phyloP scores from a whole-genome alignment of 2,329 filamentous ascomycete genomes.

The Ilyonectria destructans region DNA sequence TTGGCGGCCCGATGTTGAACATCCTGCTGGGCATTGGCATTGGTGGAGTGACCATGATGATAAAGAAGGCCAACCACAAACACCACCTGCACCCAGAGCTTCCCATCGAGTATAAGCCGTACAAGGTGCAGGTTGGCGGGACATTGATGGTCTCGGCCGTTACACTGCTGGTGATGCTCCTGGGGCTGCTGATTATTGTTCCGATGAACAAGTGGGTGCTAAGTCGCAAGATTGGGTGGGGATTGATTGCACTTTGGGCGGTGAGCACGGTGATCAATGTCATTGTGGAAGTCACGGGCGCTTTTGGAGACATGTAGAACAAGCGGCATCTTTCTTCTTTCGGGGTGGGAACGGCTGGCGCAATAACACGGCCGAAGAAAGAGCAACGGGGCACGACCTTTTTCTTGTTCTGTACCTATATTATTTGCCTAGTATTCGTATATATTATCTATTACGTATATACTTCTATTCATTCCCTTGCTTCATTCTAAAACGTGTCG shows the following conservation, averaged over 20 bases:
- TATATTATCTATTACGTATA: neutral
- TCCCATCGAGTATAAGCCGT: conserved; percentile 80
- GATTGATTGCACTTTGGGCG: conserved; percentile 85
- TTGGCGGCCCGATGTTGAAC: conserved; percentile 98
- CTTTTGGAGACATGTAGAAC: conserved; percentile 56
- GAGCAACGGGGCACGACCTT: neutral
- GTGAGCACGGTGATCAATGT: conserved; percentile 88
- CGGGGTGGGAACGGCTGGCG: neutral
- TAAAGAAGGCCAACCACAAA: conserved; percentile 77
- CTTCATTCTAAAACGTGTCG: neutral
- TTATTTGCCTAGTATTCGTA: neutral
- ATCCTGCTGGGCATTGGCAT: conserved; percentile 96
- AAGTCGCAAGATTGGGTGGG: conserved; percentile 86
- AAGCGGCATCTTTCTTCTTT: neutral
- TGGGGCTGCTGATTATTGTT: conserved; percentile 84
- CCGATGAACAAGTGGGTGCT: conserved; percentile 91
- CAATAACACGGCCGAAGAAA: conserved; percentile 8
- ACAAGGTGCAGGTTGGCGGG: conserved; percentile 86
- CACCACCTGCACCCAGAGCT: conserved; percentile 78
- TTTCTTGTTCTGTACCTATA: conserved; percentile 7
- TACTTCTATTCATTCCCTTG: neutral
- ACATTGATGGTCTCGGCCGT: conserved; percentile 89
- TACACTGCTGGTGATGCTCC: conserved; percentile 86
- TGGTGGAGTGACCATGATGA: conserved; percentile 89
- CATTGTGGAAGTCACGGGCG: conserved; percentile 80